Evolutionary conservation across 495 filamentous ascomycete species (phyloP), one percentile per base, ranked within the genome.

Genomic region (Penicillium mononematosum): DNA sequence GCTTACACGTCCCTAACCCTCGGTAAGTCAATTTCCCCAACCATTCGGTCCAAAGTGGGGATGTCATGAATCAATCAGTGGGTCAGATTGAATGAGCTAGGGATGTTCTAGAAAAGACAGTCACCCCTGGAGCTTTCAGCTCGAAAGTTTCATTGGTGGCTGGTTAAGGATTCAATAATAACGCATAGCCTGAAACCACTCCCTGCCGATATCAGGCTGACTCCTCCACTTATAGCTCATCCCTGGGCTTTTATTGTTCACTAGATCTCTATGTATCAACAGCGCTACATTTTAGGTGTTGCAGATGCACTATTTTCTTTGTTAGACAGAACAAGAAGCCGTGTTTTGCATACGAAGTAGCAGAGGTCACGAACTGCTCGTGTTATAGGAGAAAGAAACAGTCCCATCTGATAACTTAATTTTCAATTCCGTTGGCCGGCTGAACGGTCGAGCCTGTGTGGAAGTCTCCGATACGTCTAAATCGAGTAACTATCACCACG

Each of bases 321-420:
- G 16, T 39, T n/a, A 39, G 6, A 2, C n/a, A 6, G 16, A 5
- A 16, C n/a, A 39, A 17, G n/a, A 39, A 17, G n/a, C 6, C 16
- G 36, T 14, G 36, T 2, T 44, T 44, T 24, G 17, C 10, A 2
- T 12, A 12, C 10, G 5, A 20, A 6, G 6, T 24, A 44, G 27
- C 27, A 29, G 10, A 6, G 9, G 12, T 11, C 9, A 12, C 2
- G 10, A 34, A 34, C 11, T 0, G 32, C 10, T 52, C 11, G 16
- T 25, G 24, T 27, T 31, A 12, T n/a, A 42, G 17, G 39, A 39
- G 25, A 5, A 17, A 10, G 24, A 24, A 29, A 47, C 2, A 14
- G 27, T 52, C 25, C 47, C 53, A 59, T 63, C 63, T 55, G 56
- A 65, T 65, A 60, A 65, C 60, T 60, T 58, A 59, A 59, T 32